These are phyloP conservation scores for Pochonia chlamydosporia DNA, from an alignment of 2,329 filamentous ascomycete species.

Conservation along the genomic window DNA sequence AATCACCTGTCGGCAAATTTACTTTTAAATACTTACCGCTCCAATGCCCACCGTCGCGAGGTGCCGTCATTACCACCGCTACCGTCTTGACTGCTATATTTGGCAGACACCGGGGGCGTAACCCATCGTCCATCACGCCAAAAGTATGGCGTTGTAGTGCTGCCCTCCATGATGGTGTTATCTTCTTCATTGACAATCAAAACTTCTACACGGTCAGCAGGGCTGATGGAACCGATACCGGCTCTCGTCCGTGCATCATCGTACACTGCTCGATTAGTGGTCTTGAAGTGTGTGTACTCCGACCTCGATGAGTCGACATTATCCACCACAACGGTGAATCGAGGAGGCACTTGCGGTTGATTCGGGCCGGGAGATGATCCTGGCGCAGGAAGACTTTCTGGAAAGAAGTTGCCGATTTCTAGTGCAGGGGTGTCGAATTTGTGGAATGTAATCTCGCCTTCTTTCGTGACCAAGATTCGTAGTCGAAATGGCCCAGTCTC, in stretches of 20 bases:
- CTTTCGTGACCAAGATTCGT: conserved; percentile 46
- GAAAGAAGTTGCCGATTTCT: conserved; percentile 50
- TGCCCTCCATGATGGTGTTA: conserved; percentile 76
- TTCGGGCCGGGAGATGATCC: conserved; percentile 13
- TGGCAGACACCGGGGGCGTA: conserved; percentile 60
- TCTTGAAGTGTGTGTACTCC: conserved; percentile 81
- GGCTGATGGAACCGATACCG: conserved; percentile 46
- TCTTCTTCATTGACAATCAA: conserved; percentile 59
- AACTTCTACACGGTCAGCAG: conserved; percentile 59
- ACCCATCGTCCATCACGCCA: conserved; percentile 69
- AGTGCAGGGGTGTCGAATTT: conserved; percentile 29
- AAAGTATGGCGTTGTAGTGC: conserved; percentile 77
- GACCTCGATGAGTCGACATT: conserved; percentile 34
- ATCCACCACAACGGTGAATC: conserved; percentile 42
- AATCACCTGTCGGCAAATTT: not conserved
- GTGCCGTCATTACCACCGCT: conserved; percentile 80
- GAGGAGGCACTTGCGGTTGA: conserved; percentile 20
- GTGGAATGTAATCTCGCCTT: conserved; percentile 41
- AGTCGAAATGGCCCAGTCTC: conserved; percentile 40
- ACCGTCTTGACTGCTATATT: conserved; percentile 31
- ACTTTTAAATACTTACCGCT: conserved; percentile 39
- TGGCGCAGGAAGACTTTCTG: conserved; percentile 46
- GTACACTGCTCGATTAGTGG: conserved; percentile 68
- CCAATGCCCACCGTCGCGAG: conserved; percentile 76
- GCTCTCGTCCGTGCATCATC: conserved; percentile 60